phyloP scores from a whole-genome alignment of 1,284 basidiomycete genomes.

The Fistulina hepatica region DNA sequence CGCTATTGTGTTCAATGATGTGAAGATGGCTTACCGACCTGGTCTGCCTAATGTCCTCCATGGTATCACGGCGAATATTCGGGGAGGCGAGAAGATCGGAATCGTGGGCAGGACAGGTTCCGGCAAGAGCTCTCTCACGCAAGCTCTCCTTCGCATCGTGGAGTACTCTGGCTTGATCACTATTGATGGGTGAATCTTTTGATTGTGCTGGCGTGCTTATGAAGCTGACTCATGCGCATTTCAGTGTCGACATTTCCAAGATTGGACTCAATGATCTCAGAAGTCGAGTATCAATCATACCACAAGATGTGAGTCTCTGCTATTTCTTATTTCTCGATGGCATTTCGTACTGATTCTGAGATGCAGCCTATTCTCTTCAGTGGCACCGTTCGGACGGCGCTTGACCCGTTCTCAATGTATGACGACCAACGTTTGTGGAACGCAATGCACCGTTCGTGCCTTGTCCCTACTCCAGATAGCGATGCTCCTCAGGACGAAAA shows the following conservation, averaged over 20 bases:
- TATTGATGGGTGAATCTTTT: constrained; percentile 33
- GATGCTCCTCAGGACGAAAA: constrained; percentile 16
- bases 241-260: constrained; percentile 40
- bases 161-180: constrained; percentile 28
- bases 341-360: constrained; percentile 8
- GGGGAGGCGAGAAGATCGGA: constrained; percentile 73
- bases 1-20: constrained; percentile 40
- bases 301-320: constrained; percentile 32
- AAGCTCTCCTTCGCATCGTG: constrained; percentile 32
- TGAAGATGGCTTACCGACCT: constrained; percentile 47
- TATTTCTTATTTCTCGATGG: constrained; percentile 2
- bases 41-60: constrained; percentile 49
- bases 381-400: constrained; percentile 48
- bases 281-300: constrained; percentile 39
- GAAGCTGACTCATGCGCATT: constrained; percentile 27
- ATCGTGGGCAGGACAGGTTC: constrained; percentile 51
- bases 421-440: constrained; percentile 52
- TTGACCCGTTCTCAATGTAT: constrained; percentile 58
- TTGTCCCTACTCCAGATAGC: constrained; percentile 27
- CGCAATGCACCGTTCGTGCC: constrained; percentile 47
- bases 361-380: constrained; percentile 38
- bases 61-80: constrained; percentile 42
- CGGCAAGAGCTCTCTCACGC: constrained; percentile 45
- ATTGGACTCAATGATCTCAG: constrained; percentile 40
- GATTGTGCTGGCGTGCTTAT: constrained; percentile 30